Percentiles rank a stretch among this genome's conserved stretches.
Evolutionary conservation across 768 basidiomycete species (phyloP).

Genomic region (Candolleomyces eurysporus): DNA sequence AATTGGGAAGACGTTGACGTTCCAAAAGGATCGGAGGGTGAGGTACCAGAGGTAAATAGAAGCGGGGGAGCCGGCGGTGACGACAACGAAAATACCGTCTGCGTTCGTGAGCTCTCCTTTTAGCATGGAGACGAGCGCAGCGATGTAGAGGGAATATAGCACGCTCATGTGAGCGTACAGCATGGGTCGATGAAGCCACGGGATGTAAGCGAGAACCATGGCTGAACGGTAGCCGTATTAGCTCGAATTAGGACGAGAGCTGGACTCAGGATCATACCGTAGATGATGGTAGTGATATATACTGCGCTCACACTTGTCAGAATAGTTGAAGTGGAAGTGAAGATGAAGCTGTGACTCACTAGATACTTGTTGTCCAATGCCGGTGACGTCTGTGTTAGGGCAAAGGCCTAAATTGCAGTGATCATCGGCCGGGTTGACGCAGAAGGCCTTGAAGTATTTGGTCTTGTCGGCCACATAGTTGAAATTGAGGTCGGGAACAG

Average conservation of each 20-base stretch:
- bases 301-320: neutral
- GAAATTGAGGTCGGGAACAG: neutral
- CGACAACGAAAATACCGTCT: slow-evolving; percentile 17
- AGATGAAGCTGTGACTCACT: slow-evolving; percentile 7
- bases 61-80: slow-evolving; percentile 14
- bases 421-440: slow-evolving; percentile 13
- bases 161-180: slow-evolving; percentile 14
- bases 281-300: slow-evolving; percentile 7
- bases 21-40: slow-evolving; percentile 6
- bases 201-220: slow-evolving; percentile 11
- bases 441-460: slow-evolving; percentile 12
- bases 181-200: slow-evolving; percentile 8
- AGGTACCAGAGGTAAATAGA: slow-evolving; percentile 16
- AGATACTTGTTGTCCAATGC: slow-evolving; percentile 18
- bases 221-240: neutral
- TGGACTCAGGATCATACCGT: neutral
- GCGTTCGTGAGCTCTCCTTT: slow-evolving; percentile 13
- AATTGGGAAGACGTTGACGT: slow-evolving; percentile 1
- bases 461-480: neutral
- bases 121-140: slow-evolving; percentile 4
- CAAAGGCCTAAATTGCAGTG: slow-evolving; percentile 13
- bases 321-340: neutral
- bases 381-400: slow-evolving; percentile 20
- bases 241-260: neutral
- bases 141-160: slow-evolving; percentile 15